Evolutionary conservation across 768 basidiomycete species (phyloP).

Genomic region (Russula lepida): DNA sequence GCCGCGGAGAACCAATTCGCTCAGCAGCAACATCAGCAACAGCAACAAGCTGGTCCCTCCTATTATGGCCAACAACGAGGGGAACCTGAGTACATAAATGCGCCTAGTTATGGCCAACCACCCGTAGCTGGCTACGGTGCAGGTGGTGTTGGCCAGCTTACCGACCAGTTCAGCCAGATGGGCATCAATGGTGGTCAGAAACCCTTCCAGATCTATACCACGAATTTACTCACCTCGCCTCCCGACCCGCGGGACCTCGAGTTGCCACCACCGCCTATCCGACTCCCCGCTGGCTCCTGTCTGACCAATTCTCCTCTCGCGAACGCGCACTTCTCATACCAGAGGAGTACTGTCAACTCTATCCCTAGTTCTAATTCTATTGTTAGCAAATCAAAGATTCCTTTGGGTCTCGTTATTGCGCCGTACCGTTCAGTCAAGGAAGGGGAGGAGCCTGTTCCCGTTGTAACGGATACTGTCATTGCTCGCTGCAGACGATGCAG

Average conservation of each 20-base stretch:
- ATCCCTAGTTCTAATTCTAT: constrained; percentile 20
- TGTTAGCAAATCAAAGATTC: constrained; percentile 39
- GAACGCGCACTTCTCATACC: constrained; percentile 86
- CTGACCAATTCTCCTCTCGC: constrained; percentile 70
- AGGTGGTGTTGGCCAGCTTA: constrained; percentile 48
- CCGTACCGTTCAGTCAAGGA: constrained; percentile 43
- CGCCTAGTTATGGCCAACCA: constrained; percentile 38
- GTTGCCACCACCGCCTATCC: constrained; percentile 80
- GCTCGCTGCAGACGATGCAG: constrained; percentile 47
- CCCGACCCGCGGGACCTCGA: constrained; percentile 84
- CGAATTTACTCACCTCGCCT: constrained; percentile 88
- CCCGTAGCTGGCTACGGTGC: constrained; percentile 33
- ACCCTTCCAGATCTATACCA: constrained; percentile 70
- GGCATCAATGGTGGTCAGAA: constrained; percentile 59
- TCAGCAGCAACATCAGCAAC: constrained; percentile 43
- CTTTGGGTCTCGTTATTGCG: constrained; percentile 42
- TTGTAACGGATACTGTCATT: constrained; percentile 44
- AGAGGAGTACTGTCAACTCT: constrained; percentile 56
- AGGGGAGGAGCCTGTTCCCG: constrained; percentile 39
- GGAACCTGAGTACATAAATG: constrained; percentile 38
- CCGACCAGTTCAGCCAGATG: constrained; percentile 88
- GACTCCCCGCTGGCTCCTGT: constrained; percentile 76
- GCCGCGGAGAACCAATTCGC: constrained; percentile 60
- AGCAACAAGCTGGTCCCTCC: constrained; percentile 34
- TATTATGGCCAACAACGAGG: constrained; percentile 39